Evolutionary conservation across 441 rosid species (phyloP), one percentile per base, ranked within the genome.

Genomic region (Rhodomyrtus psidioides): DNA sequence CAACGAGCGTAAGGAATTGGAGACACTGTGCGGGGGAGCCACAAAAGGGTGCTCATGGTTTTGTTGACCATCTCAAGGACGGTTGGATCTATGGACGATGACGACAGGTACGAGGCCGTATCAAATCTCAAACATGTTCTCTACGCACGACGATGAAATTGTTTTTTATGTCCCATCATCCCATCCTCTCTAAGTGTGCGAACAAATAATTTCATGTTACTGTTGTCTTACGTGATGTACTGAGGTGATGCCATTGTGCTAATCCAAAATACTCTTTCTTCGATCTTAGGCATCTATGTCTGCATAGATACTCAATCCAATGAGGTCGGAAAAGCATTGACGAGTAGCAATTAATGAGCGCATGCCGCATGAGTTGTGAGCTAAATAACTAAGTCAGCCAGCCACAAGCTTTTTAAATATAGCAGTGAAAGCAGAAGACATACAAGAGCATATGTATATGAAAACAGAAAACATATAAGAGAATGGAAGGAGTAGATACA

Each of bases 11-110:
- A 0, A 9, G 44, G 46, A 4, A 17, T 19, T 65, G 14, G 46
- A 65, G 26, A 28, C 9, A 7, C 27, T 16, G 4, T 0, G 12
- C 3, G 23, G 15, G 0, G 1, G 2, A 7, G 1, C 26, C 16
- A 57, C 26, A 24, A 12, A 26, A 49, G 17, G 4, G 4, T 1
- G 30, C 30, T 58, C 2, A 2, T 1, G 30, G 1, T 58, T 58
- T n/a, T 6, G 8, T 12, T n/a, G 17, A n/a, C 17, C 1, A 0
- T n/a, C 65, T 58, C 30, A 0, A 58, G 51, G 13, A 49, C 13
- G 51, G 51, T 49, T 10, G 51, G 13, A 46, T 56, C 27, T 0
- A 24, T 6, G 2, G 3, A 57, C 0, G 7, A 55, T 9, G 27
- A 46, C 51, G 12, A 58, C 8, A 10, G 65, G 65, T n/a, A n/a